A percentile compares a stretch with the other conserved stretches of the same genome.
phyloP scores from a whole-genome alignment of 2,329 filamentous ascomycete species.

The Fusarium metavorans region DNA sequence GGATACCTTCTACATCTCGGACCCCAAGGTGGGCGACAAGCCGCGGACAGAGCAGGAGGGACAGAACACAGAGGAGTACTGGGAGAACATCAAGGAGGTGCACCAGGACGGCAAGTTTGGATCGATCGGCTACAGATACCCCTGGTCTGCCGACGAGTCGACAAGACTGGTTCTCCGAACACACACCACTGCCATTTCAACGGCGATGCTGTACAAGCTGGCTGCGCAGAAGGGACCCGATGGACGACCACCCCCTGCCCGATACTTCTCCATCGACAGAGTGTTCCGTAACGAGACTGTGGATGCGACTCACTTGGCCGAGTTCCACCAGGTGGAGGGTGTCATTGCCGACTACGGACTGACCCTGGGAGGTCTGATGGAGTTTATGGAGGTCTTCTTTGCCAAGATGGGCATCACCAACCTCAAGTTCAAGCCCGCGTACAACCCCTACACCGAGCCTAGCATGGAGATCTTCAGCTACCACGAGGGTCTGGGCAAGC shows the following conservation, averaged over 20 bases:
- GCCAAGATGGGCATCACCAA: conserved; percentile 89
- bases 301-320: conserved; percentile 94
- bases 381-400: conserved; percentile 95
- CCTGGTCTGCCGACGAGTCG: conserved; percentile 90
- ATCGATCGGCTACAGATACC: conserved; percentile 96
- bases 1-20: conserved; percentile 98
- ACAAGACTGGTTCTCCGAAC: conserved; percentile 90
- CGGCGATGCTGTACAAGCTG: conserved; percentile 90
- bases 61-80: conserved; percentile 85
- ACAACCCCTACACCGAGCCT: conserved; percentile 95
- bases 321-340: conserved; percentile 99
- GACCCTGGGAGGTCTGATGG: conserved; percentile 92
- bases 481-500: conserved; percentile 88
- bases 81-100: conserved; percentile 86
- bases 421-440: conserved; percentile 96
- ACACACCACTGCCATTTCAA: conserved; percentile 93
- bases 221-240: conserved; percentile 83
- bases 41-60: conserved; percentile 69
- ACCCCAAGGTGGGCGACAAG: conserved; percentile 81
- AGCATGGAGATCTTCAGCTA: conserved; percentile 98
- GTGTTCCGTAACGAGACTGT: conserved; percentile 99
- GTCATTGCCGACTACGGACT: conserved; percentile 97
- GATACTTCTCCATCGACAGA: conserved; percentile 98
- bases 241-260: conserved; percentile 74
- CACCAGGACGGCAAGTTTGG: conserved; percentile 94